Percentiles rank a stretch among this genome's conserved stretches.
Conservation (phyloP, 345 rosid species). For the Heritiera fomes region DNA sequence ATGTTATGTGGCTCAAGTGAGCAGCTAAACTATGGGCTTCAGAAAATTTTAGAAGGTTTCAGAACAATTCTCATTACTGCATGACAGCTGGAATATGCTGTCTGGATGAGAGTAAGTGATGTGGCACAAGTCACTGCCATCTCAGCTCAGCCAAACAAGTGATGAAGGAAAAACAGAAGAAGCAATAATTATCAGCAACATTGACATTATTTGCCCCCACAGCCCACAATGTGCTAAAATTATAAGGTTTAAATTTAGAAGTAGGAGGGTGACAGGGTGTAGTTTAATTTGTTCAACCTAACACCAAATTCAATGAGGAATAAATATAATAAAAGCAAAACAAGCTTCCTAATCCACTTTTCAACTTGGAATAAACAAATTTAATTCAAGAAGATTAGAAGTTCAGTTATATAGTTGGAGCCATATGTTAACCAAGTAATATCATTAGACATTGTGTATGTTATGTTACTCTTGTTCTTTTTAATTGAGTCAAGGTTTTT, state of each 20-base stretch:
- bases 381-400: background rate
- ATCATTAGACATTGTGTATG: no score
- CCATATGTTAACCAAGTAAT: no score
- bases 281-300: background rate
- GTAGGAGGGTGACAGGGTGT: background rate
- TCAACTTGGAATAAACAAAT: background rate
- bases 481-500: no score
- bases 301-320: background rate
- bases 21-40: background rate
- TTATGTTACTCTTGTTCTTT: no score
- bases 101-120: constrained; percentile 20
- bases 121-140: constrained; percentile 7
- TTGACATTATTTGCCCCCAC: constrained; percentile 5
- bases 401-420: background rate
- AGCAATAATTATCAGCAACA: background rate
- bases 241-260: background rate
- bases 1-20: background rate
- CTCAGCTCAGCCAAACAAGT: constrained; percentile 23
- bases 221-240: background rate
- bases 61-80: constrained; percentile 5
- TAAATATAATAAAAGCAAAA: background rate
- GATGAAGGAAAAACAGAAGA: background rate
- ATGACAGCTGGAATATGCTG: constrained; percentile 32
- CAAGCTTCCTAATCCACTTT: constrained; percentile 7
- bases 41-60: background rate